Evolutionary conservation across 345 rosid genomes (phyloP).

Genomic region (Hirschfeldia incana): DNA sequence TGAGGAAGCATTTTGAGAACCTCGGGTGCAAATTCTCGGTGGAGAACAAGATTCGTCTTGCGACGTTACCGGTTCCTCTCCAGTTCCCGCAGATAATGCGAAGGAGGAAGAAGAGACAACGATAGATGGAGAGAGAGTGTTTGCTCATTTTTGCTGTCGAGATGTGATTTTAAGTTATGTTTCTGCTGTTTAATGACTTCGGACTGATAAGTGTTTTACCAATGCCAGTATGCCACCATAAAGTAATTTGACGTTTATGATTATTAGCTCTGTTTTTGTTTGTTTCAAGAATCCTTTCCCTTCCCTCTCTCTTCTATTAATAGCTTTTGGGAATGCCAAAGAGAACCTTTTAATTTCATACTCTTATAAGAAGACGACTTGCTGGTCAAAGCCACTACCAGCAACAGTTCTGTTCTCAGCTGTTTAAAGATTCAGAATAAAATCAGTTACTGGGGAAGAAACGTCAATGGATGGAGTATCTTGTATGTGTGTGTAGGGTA

Average conservation of each 20-base stretch:
- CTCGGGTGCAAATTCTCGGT: constrained; percentile 70
- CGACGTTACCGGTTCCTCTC: constrained; percentile 68
- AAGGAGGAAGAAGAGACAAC: constrained; percentile 31
- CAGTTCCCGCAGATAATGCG: constrained; percentile 49
- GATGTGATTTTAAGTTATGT: background rate
- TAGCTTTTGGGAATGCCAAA: background rate
- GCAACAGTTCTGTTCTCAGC: no score
- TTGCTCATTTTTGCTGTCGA: background rate
- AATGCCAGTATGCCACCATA: background rate
- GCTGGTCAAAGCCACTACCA: no score
- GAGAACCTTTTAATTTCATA: no score
- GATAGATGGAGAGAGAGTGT: constrained; percentile 28
- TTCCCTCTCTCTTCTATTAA: background rate
- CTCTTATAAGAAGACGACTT: no score
- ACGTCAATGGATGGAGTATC: no score
- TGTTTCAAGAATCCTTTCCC: no score
- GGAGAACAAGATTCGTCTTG: constrained; percentile 34
- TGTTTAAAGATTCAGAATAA: no score
- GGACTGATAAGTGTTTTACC: background rate
- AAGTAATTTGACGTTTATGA: background rate
- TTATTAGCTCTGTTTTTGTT: background rate
- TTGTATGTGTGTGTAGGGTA: no score
- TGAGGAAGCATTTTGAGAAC: constrained; percentile 58
- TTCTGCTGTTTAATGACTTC: background rate
- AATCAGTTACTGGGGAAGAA: no score